These are phyloP conservation scores for Ganoderma sp. DNA, from an alignment of 1,284 basidiomycete species.

Conservation along the genomic window DNA sequence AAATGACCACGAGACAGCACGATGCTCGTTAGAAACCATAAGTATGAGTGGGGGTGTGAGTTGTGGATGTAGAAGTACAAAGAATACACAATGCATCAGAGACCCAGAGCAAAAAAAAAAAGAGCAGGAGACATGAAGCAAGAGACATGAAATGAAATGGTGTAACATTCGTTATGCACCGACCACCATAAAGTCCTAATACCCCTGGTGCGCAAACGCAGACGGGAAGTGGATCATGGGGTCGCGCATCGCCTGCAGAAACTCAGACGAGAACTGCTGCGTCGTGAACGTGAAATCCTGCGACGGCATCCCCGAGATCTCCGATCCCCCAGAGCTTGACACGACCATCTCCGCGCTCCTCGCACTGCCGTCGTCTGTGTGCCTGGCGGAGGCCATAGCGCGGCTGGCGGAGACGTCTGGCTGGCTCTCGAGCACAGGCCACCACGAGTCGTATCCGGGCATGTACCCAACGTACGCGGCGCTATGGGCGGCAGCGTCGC, in stretches of 20 bases:
- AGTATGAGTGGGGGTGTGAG: neutral
- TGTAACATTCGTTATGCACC: neutral
- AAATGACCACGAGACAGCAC: neutral
- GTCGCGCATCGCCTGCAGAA: conserved; percentile 33
- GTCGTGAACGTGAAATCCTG: conserved; percentile 32
- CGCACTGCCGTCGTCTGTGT: neutral
- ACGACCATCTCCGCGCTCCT: neutral
- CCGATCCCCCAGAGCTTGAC: neutral
- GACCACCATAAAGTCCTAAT: neutral
- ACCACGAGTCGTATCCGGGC: conserved; percentile 32
- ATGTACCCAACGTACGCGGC: conserved; percentile 12
- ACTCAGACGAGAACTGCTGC: conserved; percentile 32
- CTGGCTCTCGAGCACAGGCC: conserved; percentile 20
- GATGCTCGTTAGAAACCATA: neutral
- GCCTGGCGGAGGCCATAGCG: neutral
- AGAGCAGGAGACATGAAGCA: neutral
- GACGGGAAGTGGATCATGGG: conserved; percentile 35
- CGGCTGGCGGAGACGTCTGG: neutral
- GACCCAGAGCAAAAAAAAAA: neutral
- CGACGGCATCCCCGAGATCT: conserved; percentile 21
- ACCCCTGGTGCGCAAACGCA: conserved; percentile 14
- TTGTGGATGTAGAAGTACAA: neutral
- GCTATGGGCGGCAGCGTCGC: neutral
- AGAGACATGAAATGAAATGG: too few relatives aligned
- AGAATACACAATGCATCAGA: neutral